Base-by-base conservation (phyloP, 805 yeast genomes). In the Candida suzukii region DNA sequence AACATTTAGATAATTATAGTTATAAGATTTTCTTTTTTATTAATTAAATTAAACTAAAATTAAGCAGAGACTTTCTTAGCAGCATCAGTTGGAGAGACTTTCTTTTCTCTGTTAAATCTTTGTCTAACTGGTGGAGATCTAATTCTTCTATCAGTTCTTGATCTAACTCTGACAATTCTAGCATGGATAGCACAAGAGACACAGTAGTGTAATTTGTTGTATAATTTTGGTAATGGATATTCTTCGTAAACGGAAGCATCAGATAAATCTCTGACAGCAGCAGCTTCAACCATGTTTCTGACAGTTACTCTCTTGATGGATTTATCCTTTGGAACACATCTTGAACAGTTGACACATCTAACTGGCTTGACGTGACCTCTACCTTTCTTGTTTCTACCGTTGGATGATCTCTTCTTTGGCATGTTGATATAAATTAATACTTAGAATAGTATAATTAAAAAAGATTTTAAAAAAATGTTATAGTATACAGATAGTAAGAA, bases 341-440 rank as follows among this genome's bases (percentile, higher is more conserved):
- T 88, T 66, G 96, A 85, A 78, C 99, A 93, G 96, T 93, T 93
- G 69, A 88, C 85, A 82, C 99, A 93, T 85, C 99, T 90, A 68
- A 91, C 97, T 71, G 96, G 95, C 76, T 86, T 87, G 75, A 87
- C 96, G 96, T 93, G 98, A 72, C 99, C 99, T 88, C 99, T 93
- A 73, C 98, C 98, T 80, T 88, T 90, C 95, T 93, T 93, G 95
- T 93, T 93, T 83, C 99, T 91, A 83, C 99, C 99, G 97, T 90
- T 88, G 93, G 97, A 88, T 75, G 98, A 88, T 90, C 99, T 91
- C 98, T 93, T 93, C 88, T 93, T 93, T 76, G 99, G 98, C 99
- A 93, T 93, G 57, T 73, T 81, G 73, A 43, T 28, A 18, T 36
- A 26, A 26, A 16, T 36, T 3, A 26, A 16, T 18, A 36, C 4